These are phyloP conservation scores for Penicillium robsamsonii DNA, from an alignment of 495 filamentous ascomycete genomes.

Conservation along the genomic window DNA sequence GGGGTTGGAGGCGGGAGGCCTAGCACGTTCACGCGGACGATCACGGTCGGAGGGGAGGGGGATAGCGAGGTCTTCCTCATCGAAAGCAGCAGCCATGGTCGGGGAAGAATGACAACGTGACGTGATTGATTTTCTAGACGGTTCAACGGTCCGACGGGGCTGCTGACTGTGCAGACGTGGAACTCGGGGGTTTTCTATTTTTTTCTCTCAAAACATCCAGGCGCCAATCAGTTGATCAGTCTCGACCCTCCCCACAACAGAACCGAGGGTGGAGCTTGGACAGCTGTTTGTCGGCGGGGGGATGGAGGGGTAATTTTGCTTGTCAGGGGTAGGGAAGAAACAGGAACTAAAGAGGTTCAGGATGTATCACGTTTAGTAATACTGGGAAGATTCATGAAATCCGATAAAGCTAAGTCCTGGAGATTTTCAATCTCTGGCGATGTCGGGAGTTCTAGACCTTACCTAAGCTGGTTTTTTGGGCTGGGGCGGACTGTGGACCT, in stretches of 20 bases:
- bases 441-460: conserved; percentile 2
- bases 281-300: conserved; percentile 21
- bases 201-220: conserved; percentile 22
- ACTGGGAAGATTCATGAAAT: not conserved
- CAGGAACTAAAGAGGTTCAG: not conserved
- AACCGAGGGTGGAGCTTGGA: conserved; percentile 30
- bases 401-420: not conserved
- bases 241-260: conserved; percentile 32
- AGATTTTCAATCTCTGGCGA: not conserved
- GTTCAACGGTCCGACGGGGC: conserved; percentile 19
- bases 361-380: not conserved
- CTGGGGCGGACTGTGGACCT: not conserved
- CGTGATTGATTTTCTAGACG: conserved; percentile 42
- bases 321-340: not conserved
- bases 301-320: conserved; percentile 13
- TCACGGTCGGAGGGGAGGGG: conserved; percentile 69
- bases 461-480: not conserved
- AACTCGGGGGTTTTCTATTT: conserved; percentile 16
- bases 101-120: conserved; percentile 36
- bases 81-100: conserved; percentile 55
- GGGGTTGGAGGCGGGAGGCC: conserved; percentile 30
- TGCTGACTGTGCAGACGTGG: conserved; percentile 23
- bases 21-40: conserved; percentile 38
- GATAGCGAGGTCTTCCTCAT: conserved; percentile 92
- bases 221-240: conserved; percentile 30